phyloP scores from a whole-genome alignment of 306 rosid species.

The Trifolium repens region DNA sequence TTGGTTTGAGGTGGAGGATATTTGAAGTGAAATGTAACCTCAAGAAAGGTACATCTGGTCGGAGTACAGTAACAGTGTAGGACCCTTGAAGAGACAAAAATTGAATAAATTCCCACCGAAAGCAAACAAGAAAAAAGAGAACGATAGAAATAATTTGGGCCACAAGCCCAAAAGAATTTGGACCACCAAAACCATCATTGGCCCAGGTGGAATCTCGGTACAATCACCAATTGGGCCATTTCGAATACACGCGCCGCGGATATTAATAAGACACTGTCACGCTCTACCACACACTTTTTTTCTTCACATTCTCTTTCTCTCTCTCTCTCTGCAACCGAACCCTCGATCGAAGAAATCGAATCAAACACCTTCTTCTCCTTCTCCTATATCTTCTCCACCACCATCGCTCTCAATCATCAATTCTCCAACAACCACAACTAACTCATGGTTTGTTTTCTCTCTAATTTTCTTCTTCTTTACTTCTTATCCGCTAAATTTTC shows the following conservation, averaged over 20 bases:
- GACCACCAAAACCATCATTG: too few relatives aligned
- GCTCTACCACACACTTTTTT: conserved; percentile 30
- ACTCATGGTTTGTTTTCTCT: conserved; percentile 40
- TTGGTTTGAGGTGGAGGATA: too few relatives aligned
- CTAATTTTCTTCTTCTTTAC: neutral
- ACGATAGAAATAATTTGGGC: neutral
- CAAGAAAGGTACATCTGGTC: too few relatives aligned
- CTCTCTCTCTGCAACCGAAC: conserved; percentile 14
- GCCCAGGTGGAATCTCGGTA: too few relatives aligned
- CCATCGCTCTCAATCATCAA: conserved; percentile 33
- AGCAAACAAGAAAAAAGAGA: neutral
- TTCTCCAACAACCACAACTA: conserved; percentile 18
- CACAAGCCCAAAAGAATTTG: neutral
- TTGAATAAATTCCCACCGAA: neutral
- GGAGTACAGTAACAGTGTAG: neutral
- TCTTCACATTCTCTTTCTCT: neutral
- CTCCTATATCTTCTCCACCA: conserved; percentile 45
- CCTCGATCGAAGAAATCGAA: conserved; percentile 31
- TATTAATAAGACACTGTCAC: conserved; percentile 31
- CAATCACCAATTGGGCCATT: conserved; percentile 36
- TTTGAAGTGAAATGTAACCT: too few relatives aligned
- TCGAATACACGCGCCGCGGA: conserved; percentile 2
- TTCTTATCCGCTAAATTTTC: neutral
- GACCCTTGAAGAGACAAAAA: conserved; percentile 3
- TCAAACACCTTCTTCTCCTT: neutral